These are phyloP conservation scores for Populus hybrid DNA, from an alignment of 441 rosid species.

Conservation along the genomic window DNA sequence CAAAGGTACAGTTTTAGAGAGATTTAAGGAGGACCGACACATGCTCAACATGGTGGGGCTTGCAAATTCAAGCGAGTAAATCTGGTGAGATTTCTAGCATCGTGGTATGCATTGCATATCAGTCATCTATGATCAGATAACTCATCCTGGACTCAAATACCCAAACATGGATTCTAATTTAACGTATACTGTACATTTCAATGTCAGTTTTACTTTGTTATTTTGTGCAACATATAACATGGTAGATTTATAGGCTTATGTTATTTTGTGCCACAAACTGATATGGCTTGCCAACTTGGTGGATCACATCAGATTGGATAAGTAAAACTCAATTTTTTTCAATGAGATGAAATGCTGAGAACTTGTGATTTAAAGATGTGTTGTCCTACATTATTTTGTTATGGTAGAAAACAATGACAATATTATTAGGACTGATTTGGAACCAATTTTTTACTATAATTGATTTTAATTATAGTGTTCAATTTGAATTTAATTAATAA, in stretches of 20 bases:
- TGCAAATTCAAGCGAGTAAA: conserved; percentile 69
- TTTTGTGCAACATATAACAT: background rate
- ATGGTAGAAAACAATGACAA: background rate
- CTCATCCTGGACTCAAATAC: background rate
- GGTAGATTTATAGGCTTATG: background rate
- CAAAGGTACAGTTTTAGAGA: conserved; percentile 57
- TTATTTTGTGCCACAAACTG: no score
- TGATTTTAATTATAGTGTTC: no score
- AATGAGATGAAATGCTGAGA: background rate
- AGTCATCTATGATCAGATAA: background rate
- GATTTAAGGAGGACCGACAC: conserved; percentile 80
- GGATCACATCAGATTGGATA: no score
- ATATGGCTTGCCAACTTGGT: no score
- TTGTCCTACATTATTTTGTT: background rate
- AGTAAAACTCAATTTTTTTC: background rate
- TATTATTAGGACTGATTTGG: no score
- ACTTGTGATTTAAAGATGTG: background rate
- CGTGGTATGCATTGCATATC: background rate
- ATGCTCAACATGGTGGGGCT: conserved; percentile 89
- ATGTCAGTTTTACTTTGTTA: background rate
- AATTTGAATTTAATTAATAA: no score
- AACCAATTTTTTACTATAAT: no score
- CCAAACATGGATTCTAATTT: background rate
- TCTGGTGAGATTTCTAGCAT: background rate
- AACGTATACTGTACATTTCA: background rate